phyloP scores from a whole-genome alignment of 1,139 yeast genomes.

The Taphrina wiesneri region DNA sequence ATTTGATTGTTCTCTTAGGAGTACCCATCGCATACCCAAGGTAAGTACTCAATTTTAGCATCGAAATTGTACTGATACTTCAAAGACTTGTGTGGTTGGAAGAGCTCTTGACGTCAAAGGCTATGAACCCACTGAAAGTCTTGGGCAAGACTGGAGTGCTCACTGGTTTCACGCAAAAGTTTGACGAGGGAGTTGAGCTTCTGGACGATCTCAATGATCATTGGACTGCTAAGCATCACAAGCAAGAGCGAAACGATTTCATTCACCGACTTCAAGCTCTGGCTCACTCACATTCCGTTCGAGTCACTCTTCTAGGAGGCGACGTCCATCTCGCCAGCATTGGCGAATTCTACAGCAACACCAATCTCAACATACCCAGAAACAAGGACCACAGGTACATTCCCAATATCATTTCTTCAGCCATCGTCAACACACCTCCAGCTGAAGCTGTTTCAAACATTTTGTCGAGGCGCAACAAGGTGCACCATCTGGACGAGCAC shows the following conservation, averaged over 20 bases:
- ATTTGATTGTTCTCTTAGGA: slow-evolving; percentile 78
- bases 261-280: slow-evolving; percentile 60
- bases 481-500: slow-evolving; percentile 33
- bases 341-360: slow-evolving; percentile 61
- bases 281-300: slow-evolving; percentile 62
- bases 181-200: slow-evolving; percentile 59
- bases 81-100: slow-evolving; percentile 31
- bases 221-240: slow-evolving; percentile 90
- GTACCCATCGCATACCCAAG: slow-evolving; percentile 95
- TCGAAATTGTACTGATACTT: not conserved
- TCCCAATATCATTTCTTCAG: slow-evolving; percentile 68
- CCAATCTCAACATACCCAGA: slow-evolving; percentile 6
- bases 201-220: slow-evolving; percentile 35
- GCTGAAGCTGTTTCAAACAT: slow-evolving; percentile 77
- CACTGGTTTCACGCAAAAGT: slow-evolving; percentile 25
- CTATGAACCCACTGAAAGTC: slow-evolving; percentile 31
- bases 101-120: slow-evolving; percentile 31
- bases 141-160: slow-evolving; percentile 31
- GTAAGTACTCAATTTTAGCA: not conserved
- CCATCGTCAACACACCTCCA: slow-evolving; percentile 90
- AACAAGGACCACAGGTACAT: slow-evolving; percentile 44
- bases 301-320: slow-evolving; percentile 84
- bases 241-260: slow-evolving; percentile 69
- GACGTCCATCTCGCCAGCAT: slow-evolving; percentile 89
- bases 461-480: slow-evolving; percentile 22